Evolutionary conservation across 371 early-diverging fungal genomes (phyloP), one percentile per base, ranked within the genome.

Genomic region (Rhizopus stolonifer): DNA sequence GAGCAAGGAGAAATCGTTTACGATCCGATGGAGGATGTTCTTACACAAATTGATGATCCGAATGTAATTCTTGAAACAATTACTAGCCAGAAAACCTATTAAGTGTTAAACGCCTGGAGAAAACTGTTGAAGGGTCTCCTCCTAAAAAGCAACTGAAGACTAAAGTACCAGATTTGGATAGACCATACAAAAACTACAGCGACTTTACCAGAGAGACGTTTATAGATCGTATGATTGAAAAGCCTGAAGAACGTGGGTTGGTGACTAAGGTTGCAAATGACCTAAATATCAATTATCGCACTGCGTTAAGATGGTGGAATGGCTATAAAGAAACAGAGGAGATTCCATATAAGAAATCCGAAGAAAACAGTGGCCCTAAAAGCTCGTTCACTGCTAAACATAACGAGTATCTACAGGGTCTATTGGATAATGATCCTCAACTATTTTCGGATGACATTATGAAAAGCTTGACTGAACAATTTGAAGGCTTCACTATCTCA

Each of bases 201-300:
- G 49, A 56, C 26, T 44, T 50, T 33, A 56, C 33, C 56, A 56
- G 44, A 49, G 56, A 49, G 34, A 33, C 50, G 47, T 49, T 56
- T 56, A 50, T 54, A 45, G 54, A 54, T 25, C 50, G 54, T 54
- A 60, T 54, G 54, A 19, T 60, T 23, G 43, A 52, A 53, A 53
- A 53, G 15, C 49, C 54, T 53, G 26, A 54, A 54, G 60, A 60
- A 25, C 46, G 60, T 54, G 54, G 50, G 14, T 36, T 53, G 25
- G 50, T 60, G 44, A 22, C 54, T 38, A 60, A 60, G 39, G 57
- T 57, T 57, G 57, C 50, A 50, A 50, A 22, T 18, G 51, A 50
- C 45, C 33, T 57, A 45, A 40, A 39, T 54, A 48, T 54, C 19
- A 54, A 54, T 54, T 54, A 54, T 23, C 49, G 36, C 46, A 45